Percentiles rank a stretch among this genome's conserved stretches.
Conservation (phyloP, 768 basidiomycete genomes). For the Suillus brevipes region DNA sequence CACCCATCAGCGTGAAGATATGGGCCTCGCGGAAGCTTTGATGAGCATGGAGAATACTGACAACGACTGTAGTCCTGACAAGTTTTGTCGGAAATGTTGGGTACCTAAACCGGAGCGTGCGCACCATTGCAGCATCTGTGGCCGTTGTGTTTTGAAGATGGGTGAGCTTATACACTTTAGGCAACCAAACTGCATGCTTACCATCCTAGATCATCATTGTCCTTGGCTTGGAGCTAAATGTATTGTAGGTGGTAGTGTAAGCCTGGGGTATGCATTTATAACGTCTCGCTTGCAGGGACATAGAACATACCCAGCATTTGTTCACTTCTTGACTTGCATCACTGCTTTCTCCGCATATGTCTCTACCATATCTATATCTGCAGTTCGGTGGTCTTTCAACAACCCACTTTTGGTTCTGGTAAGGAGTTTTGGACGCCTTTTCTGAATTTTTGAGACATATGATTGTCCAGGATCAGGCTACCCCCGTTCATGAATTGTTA, state of each 20-base stretch:
- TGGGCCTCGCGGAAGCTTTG: slow-evolving; percentile 62
- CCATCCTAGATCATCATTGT: slow-evolving; percentile 74
- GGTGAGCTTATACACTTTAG: slow-evolving; percentile 45
- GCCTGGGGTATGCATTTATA: neutral
- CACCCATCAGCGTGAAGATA: slow-evolving; percentile 37
- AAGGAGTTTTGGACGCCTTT: slow-evolving; percentile 26
- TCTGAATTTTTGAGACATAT: slow-evolving; percentile 7
- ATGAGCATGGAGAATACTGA: slow-evolving; percentile 51
- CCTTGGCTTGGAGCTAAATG: slow-evolving; percentile 80
- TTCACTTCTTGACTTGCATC: slow-evolving; percentile 71
- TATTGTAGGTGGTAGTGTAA: slow-evolving; percentile 51
- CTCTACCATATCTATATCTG: slow-evolving; percentile 49
- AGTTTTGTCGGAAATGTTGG: slow-evolving; percentile 81
- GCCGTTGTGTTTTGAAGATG: slow-evolving; percentile 82
- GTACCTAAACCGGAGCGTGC: slow-evolving; percentile 76
- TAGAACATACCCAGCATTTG: slow-evolving; percentile 80
- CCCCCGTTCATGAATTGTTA: slow-evolving; percentile 70
- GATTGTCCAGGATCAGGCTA: slow-evolving; percentile 51
- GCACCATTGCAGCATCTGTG: slow-evolving; percentile 76
- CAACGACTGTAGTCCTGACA: slow-evolving; percentile 55
- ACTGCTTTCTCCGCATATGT: slow-evolving; percentile 66
- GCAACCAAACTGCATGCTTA: neutral
- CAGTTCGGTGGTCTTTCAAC: slow-evolving; percentile 64
- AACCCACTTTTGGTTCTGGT: slow-evolving; percentile 60
- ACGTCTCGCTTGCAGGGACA: slow-evolving; percentile 54